phyloP scores from a whole-genome alignment of 2,329 filamentous ascomycete genomes.

The Zymoseptoria pseudotritici region DNA sequence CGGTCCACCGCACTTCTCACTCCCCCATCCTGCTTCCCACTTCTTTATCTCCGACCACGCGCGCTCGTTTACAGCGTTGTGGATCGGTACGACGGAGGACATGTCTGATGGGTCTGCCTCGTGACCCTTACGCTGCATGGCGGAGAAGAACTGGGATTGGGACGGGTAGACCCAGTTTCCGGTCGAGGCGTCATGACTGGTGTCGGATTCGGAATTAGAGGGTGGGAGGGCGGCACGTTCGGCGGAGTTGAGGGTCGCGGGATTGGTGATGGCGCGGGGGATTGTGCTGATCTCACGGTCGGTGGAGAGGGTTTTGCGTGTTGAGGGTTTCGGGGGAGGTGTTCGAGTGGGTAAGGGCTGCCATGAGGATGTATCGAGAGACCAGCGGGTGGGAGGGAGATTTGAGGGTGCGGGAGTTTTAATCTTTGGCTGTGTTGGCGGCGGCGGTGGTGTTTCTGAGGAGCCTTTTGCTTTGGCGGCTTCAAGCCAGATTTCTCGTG shows the following conservation, averaged over 20 bases:
- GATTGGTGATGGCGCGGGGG: constrained; percentile 38
- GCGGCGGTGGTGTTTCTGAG: constrained; percentile 20
- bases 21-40: constrained; percentile 67
- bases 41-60: constrained; percentile 86
- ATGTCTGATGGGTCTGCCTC: constrained; percentile 66
- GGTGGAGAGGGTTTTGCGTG: constrained; percentile 45
- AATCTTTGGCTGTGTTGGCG: constrained; percentile 12
- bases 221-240: constrained; percentile 32
- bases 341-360: constrained; percentile 10
- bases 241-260: constrained; percentile 30
- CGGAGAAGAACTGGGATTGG: constrained; percentile 96
- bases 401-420: constrained; percentile 12
- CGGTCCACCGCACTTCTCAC: constrained; percentile 67
- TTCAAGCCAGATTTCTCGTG: constrained; percentile 77
- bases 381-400: constrained; percentile 16
- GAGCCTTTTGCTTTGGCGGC: constrained; percentile 48
- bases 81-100: constrained; percentile 87
- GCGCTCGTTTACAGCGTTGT: constrained; percentile 96
- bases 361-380: constrained; percentile 15
- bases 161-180: constrained; percentile 98
- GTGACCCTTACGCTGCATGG: constrained; percentile 86
- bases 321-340: constrained; percentile 26
- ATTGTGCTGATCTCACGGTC: constrained; percentile 74
- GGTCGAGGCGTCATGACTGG: constrained; percentile 57
- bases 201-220: constrained; percentile 73